Conservation (phyloP, 495 filamentous ascomycete genomes). For the Talaromyces proteolyticus region DNA sequence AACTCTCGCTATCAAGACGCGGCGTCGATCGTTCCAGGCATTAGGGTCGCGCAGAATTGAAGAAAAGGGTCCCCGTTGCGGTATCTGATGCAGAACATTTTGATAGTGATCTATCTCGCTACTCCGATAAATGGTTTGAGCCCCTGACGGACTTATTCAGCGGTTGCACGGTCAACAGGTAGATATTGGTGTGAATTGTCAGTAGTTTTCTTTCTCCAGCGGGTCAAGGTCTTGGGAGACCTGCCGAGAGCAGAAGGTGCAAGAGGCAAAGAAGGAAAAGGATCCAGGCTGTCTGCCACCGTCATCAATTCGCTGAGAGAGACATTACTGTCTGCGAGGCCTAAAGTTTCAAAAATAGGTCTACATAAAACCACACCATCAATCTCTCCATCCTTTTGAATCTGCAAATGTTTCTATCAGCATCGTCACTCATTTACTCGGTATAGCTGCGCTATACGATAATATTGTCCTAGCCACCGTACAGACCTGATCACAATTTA, state of each 20-base stretch:
- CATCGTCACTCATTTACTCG: background rate
- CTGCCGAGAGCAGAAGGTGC: background rate
- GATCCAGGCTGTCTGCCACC: background rate
- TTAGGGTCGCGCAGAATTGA: background rate
- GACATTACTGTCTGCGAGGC: background rate
- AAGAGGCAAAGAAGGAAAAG: background rate
- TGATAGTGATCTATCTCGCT: background rate
- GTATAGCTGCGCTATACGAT: constrained; percentile 6
- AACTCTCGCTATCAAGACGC: background rate
- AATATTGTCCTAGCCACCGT: background rate
- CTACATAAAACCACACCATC: background rate
- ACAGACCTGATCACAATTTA: constrained; percentile 1
- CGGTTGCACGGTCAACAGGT: constrained; percentile 6
- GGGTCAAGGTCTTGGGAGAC: background rate
- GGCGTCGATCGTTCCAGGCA: constrained; percentile 1
- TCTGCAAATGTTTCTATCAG: constrained; percentile 11
- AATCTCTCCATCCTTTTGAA: constrained; percentile 25
- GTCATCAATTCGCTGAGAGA: background rate
- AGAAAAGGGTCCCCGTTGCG: constrained; percentile 6
- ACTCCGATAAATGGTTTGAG: background rate
- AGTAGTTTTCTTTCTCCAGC: background rate
- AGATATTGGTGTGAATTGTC: background rate
- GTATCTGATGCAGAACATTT: background rate
- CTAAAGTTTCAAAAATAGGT: background rate
- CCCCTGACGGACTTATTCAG: constrained; percentile 3